phyloP scores from a whole-genome alignment of 2,329 filamentous ascomycete species.

The Colletotrichum costaricense region DNA sequence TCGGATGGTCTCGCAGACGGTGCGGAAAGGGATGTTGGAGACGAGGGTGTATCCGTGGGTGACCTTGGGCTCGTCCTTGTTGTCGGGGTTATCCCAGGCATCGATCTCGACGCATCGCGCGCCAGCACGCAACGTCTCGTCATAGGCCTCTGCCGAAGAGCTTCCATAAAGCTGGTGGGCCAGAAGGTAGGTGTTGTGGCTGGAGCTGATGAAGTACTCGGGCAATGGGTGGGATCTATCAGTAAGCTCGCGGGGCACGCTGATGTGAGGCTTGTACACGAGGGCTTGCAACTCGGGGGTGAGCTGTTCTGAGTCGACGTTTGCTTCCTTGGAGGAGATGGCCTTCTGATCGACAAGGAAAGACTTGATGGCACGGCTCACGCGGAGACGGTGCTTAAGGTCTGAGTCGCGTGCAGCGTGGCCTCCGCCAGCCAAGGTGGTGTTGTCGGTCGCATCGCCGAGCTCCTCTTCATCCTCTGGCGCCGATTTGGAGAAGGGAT shows the following conservation, averaged over 20 bases:
- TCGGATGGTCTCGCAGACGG: constrained; percentile 74
- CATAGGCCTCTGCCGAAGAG: constrained; percentile 72
- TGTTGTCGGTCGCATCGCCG: constrained; percentile 62
- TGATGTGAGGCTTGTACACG: constrained; percentile 67
- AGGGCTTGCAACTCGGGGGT: constrained; percentile 60
- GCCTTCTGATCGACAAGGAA: constrained; percentile 66
- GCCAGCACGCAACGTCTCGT: constrained; percentile 70
- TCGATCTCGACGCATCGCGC: constrained; percentile 80
- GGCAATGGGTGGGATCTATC: constrained; percentile 71
- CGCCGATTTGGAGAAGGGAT: constrained; percentile 47
- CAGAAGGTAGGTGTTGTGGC: constrained; percentile 79
- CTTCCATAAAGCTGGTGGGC: constrained; percentile 76
- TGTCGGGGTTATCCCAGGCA: constrained; percentile 74
- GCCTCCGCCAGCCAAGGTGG: constrained; percentile 69
- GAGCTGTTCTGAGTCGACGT: constrained; percentile 51
- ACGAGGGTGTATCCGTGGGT: constrained; percentile 78
- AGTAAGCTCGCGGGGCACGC: constrained; percentile 64
- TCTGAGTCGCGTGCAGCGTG: constrained; percentile 60
- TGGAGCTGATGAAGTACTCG: constrained; percentile 79
- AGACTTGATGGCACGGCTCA: constrained; percentile 68
- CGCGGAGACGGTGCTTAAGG: constrained; percentile 64
- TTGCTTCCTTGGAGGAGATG: constrained; percentile 59
- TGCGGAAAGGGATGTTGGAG: constrained; percentile 72
- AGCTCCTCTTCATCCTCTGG: constrained; percentile 58
- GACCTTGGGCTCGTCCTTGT: constrained; percentile 74